A percentile compares a stretch with the other conserved stretches of the same genome.
Evolutionary conservation across 352 stramenopile genomes (phyloP).

Genomic region (Phytophthora fragariae): DNA sequence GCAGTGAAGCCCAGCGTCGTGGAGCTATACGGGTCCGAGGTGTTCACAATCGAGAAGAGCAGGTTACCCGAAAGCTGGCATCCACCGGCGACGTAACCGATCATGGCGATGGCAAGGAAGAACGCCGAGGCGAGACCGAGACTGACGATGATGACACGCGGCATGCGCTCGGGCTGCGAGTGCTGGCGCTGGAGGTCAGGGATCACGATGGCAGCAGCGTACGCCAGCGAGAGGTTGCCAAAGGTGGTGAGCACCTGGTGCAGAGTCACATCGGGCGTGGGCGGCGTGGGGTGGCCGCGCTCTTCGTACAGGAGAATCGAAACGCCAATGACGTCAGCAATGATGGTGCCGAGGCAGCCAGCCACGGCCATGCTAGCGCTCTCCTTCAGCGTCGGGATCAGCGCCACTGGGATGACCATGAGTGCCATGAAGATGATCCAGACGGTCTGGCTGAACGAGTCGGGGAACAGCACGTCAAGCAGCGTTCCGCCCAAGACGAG

Average conservation of each 20-base stretch:
- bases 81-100: slow-evolving; percentile 44
- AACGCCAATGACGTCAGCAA: slow-evolving; percentile 51
- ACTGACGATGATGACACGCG: slow-evolving; percentile 53
- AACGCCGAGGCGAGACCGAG: slow-evolving; percentile 48
- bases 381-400: slow-evolving; percentile 61
- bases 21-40: slow-evolving; percentile 19
- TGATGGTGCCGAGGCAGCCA: slow-evolving; percentile 52
- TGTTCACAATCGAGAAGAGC: slow-evolving; percentile 54
- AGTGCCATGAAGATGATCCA: slow-evolving; percentile 61
- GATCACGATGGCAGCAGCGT: slow-evolving; percentile 55
- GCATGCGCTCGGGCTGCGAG: slow-evolving; percentile 54
- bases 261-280: slow-evolving; percentile 46
- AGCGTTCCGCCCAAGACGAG: slow-evolving; percentile 54
- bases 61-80: slow-evolving; percentile 65
- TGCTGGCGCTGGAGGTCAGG: slow-evolving; percentile 54
- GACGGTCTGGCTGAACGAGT: slow-evolving; percentile 43
- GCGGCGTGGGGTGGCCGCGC: slow-evolving; percentile 40
- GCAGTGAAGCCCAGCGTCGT: slow-evolving; percentile 50
- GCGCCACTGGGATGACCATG: slow-evolving; percentile 41
- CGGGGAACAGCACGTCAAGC: slow-evolving; percentile 53
- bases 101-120: slow-evolving; percentile 48
- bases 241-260: slow-evolving; percentile 54
- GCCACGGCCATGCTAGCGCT: slow-evolving; percentile 44
- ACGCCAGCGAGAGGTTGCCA: slow-evolving; percentile 59
- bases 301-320: slow-evolving; percentile 48